Conservation (phyloP, 176 grass and related monocot species). For the Bromus sterilis region DNA sequence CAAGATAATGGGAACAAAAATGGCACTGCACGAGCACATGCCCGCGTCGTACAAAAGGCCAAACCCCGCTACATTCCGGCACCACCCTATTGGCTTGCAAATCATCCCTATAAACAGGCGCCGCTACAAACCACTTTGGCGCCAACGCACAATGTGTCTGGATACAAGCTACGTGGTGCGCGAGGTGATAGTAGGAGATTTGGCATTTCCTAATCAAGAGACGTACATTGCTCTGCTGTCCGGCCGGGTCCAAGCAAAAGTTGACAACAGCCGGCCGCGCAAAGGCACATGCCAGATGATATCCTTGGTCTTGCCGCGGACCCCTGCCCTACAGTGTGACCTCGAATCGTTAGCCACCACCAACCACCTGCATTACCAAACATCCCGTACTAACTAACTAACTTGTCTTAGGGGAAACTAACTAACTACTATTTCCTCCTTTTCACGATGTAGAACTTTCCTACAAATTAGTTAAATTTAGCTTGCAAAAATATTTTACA, state of each 20-base stretch:
- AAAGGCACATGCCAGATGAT: neutral
- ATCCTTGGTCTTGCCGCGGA: neutral
- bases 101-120: no score
- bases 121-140: neutral
- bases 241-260: neutral
- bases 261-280: neutral
- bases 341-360: neutral
- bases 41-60: no score
- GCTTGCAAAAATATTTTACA: no score
- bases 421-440: no score
- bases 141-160: neutral
- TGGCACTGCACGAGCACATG: no score
- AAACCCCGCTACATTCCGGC: no score
- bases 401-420: no score
- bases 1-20: no score
- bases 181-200: neutral
- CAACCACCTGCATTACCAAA: constrained; percentile 4
- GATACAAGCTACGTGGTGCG: neutral
- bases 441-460: no score
- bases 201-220: neutral
- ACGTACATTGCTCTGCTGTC: neutral
- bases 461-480: no score
- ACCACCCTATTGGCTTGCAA: no score
- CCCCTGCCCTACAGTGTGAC: neutral
- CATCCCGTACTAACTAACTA: neutral